phyloP scores from a whole-genome alignment of 441 rosid species.

The Populus hybrid region DNA sequence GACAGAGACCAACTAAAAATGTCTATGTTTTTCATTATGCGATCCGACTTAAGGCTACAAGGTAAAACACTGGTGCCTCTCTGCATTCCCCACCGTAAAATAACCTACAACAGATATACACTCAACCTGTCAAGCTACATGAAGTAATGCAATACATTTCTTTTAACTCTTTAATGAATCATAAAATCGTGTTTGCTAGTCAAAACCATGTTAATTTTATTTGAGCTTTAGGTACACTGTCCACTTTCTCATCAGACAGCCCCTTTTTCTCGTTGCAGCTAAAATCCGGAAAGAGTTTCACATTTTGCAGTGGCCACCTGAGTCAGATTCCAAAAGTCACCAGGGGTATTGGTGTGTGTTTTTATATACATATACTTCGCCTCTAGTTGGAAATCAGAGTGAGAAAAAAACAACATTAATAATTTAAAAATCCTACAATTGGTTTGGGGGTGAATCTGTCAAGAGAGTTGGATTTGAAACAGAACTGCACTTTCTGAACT shows the following conservation, averaged over 20 bases:
- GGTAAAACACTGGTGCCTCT: slow-evolving; percentile 65
- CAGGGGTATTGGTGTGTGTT: background rate
- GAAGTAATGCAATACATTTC: background rate
- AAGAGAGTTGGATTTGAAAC: slow-evolving; percentile 1
- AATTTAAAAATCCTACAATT: background rate
- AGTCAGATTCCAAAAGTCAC: background rate
- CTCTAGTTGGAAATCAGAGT: background rate
- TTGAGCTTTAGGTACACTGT: background rate
- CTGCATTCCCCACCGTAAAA: slow-evolving; percentile 63
- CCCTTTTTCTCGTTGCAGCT: background rate
- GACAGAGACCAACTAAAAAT: slow-evolving; percentile 50
- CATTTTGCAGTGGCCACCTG: background rate
- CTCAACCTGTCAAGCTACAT: background rate
- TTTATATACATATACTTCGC: background rate
- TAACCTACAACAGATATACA: slow-evolving; percentile 30
- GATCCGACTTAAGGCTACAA: slow-evolving; percentile 53
- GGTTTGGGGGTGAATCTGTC: background rate
- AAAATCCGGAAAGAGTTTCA: background rate
- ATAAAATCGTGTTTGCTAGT: background rate
- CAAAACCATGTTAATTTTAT: slow-evolving; percentile 1
- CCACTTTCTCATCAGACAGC: background rate
- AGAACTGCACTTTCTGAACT: background rate
- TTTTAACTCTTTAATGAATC: background rate
- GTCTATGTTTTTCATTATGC: slow-evolving; percentile 50
- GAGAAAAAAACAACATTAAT: background rate